A percentile compares a stretch with the other conserved stretches of the same genome.
Evolutionary conservation across 2,329 filamentous ascomycete species (phyloP).

Genomic region (Monilinia laxa): DNA sequence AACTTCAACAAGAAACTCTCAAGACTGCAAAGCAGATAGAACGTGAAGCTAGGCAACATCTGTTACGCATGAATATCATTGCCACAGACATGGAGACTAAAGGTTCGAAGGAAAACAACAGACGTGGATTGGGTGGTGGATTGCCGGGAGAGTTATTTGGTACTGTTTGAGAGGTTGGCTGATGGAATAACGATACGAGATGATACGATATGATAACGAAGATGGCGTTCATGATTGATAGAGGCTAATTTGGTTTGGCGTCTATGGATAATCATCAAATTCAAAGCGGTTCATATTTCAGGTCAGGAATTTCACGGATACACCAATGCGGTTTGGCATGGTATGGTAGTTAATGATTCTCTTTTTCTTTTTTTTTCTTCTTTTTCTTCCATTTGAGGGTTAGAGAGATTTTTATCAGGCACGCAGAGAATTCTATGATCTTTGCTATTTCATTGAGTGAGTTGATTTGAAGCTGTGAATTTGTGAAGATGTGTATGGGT

Average conservation of each 20-base stretch:
- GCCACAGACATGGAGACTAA: conserved; percentile 71
- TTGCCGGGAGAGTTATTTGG: conserved; percentile 13
- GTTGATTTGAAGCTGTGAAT: neutral
- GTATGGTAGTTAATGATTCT: neutral
- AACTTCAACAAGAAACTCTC: conserved; percentile 70
- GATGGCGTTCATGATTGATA: conserved; percentile 9
- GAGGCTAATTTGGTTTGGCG: conserved; percentile 6
- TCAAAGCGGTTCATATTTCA: neutral
- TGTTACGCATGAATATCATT: conserved; percentile 74
- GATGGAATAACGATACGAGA: conserved; percentile 1
- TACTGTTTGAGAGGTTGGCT: neutral
- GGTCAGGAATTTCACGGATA: neutral
- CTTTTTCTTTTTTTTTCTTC: neutral
- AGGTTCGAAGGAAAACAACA: conserved; percentile 22
- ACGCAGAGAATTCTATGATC: neutral
- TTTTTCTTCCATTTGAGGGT: neutral
- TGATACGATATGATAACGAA: neutral
- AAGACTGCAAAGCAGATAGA: conserved; percentile 70
- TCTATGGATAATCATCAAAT: conserved; percentile 1
- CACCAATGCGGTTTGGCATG: neutral
- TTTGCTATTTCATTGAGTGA: neutral
- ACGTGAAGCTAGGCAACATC: conserved; percentile 69
- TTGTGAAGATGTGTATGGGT: neutral
- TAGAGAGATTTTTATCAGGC: neutral
- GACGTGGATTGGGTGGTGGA: neutral